These are phyloP conservation scores for Leptoxyphium fumago DNA, from an alignment of 2,329 filamentous ascomycete species.

Conservation along the genomic window DNA sequence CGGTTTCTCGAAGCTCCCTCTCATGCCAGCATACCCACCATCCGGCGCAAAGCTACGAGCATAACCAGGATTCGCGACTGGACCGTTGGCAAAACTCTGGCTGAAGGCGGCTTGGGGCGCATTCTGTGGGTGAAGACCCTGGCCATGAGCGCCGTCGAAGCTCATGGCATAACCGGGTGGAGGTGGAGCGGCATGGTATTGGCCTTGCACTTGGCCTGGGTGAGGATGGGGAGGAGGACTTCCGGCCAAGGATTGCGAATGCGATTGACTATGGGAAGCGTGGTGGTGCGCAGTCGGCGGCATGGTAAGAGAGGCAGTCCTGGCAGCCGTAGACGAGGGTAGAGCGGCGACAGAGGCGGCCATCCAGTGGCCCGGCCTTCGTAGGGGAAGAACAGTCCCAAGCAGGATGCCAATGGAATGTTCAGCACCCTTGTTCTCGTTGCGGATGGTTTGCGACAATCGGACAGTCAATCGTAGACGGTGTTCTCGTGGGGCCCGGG, in stretches of 20 bases:
- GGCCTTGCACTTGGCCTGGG: constrained; percentile 5
- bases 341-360: neutral
- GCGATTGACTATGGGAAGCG: neutral
- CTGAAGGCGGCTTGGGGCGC: constrained; percentile 11
- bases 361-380: neutral
- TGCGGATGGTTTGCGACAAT: no score
- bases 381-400: no score
- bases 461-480: no score
- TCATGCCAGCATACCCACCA: constrained; percentile 10
- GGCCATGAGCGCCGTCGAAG: constrained; percentile 12
- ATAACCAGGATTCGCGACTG: constrained; percentile 24
- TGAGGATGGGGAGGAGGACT: constrained; percentile 9
- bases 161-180: constrained; percentile 15
- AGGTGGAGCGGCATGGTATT: constrained; percentile 5
- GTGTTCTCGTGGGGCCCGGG: no score
- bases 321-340: neutral
- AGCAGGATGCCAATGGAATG: no score
- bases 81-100: constrained; percentile 20
- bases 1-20: constrained; percentile 22
- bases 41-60: constrained; percentile 16
- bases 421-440: no score
- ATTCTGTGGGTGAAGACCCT: constrained; percentile 6
- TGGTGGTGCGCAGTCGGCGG: neutral
- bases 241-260: constrained; percentile 10
- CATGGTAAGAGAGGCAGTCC: neutral